Evolutionary conservation across 2,329 filamentous ascomycete genomes (phyloP).

Genomic region (Xylaria sp.): DNA sequence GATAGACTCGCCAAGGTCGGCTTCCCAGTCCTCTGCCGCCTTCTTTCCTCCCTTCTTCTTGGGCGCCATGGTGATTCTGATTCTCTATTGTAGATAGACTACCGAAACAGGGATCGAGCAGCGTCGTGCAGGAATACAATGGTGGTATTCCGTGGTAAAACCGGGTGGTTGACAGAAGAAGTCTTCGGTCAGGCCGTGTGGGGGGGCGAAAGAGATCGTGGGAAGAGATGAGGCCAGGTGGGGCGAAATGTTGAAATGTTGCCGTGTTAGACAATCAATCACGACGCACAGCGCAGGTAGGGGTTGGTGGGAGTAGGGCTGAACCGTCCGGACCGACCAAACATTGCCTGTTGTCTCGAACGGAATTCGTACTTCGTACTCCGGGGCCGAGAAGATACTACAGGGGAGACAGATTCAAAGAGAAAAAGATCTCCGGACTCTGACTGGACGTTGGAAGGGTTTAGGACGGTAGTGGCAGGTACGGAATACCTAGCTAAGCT

Average conservation of each 20-base stretch:
- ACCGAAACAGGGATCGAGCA: not conserved
- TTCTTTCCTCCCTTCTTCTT: constrained; percentile 91
- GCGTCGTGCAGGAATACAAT: not conserved
- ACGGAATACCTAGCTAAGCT: too few relatives aligned
- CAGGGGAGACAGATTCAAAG: not conserved
- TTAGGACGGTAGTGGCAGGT: too few relatives aligned
- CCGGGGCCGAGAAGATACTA: not conserved
- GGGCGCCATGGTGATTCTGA: constrained; percentile 65
- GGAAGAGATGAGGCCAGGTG: constrained; percentile 4
- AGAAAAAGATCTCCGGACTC: not conserved
- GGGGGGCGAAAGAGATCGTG: not conserved
- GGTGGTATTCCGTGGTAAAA: not conserved
- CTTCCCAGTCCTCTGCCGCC: constrained; percentile 89
- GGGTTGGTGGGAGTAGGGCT: constrained; percentile 2
- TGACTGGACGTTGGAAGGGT: constrained; percentile 3
- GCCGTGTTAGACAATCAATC: constrained; percentile 6
- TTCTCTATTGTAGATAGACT: constrained; percentile 15
- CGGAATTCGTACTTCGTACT: constrained; percentile 2
- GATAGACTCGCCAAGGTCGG: constrained; percentile 76
- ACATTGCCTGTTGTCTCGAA: constrained; percentile 11
- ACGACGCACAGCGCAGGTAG: not conserved
- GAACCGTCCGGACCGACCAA: constrained; percentile 1
- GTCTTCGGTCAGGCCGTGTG: constrained; percentile 2
- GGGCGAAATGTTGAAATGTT: constrained; percentile 1
- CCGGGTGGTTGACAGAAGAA: not conserved